Conservation (phyloP, 1,139 yeast genomes). For the Pichia sp. region DNA sequence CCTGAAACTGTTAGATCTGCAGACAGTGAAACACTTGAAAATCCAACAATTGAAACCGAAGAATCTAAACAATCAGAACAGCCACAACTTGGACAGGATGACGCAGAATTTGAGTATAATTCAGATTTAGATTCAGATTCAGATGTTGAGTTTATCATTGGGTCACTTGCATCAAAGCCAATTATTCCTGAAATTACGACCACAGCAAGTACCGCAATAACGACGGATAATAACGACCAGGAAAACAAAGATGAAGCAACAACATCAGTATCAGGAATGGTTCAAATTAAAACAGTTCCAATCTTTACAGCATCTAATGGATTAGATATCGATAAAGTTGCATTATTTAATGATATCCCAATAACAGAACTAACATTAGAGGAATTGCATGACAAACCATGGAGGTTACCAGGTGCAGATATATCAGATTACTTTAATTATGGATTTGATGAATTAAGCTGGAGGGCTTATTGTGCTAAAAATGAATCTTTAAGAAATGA, state of each 20-base stretch:
- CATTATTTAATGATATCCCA: slow-evolving; percentile 75
- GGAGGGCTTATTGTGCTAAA: slow-evolving; percentile 89
- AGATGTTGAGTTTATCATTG: slow-evolving; percentile 59
- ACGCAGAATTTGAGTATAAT: slow-evolving; percentile 34
- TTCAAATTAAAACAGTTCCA: slow-evolving; percentile 26
- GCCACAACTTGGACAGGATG: slow-evolving; percentile 29
- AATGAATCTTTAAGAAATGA: slow-evolving; percentile 79
- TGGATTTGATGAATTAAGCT: slow-evolving; percentile 92
- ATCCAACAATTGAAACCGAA: not conserved
- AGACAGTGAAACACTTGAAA: slow-evolving; percentile 16
- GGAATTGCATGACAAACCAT: slow-evolving; percentile 84
- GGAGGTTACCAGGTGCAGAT: slow-evolving; percentile 98
- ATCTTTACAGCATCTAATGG: slow-evolving; percentile 24
- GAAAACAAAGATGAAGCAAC: slow-evolving; percentile 16
- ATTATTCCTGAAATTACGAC: slow-evolving; percentile 4
- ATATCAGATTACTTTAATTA: slow-evolving; percentile 89
- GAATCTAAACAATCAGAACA: too few species aligned
- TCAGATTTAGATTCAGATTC: slow-evolving; percentile 48
- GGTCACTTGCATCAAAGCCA: slow-evolving; percentile 34
- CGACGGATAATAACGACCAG: not conserved
- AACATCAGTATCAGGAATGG: slow-evolving; percentile 25
- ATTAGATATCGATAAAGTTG: slow-evolving; percentile 71
- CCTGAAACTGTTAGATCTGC: slow-evolving; percentile 16
- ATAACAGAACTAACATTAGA: slow-evolving; percentile 79
- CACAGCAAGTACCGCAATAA: not conserved